Evolutionary conservation across 2,329 filamentous ascomycete genomes (phyloP), one percentile per base, ranked within the genome.

Genomic region (Fusarium multiceps): DNA sequence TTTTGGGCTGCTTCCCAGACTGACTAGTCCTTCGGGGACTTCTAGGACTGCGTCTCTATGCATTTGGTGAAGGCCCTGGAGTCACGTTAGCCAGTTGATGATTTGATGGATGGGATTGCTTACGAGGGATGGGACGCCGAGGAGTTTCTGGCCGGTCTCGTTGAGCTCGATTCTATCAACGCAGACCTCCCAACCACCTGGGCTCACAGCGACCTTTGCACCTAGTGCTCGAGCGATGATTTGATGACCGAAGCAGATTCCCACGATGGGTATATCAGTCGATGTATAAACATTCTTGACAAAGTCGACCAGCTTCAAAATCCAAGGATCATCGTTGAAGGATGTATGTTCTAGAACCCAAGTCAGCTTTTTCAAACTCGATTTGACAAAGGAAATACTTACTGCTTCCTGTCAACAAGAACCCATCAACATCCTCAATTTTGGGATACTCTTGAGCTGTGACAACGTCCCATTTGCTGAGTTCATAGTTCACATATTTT

Each of bases 171-270:
- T 75, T n/a, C 76, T 70, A 12, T 78, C 76, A 1, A 83, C 81
- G 1, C 81, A 80, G 4, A 83, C 62, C 57, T 84, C 82, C 82
- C 82, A 83, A 1, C 81, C 81, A 6, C 73, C 75, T 0, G 78
- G 77, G 34, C 75, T 80, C 21, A 79, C 73, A 2, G 74, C 79
- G 6, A 83, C 79, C 41, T 77, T 77, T 10, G 78, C 78, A 13
- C 77, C 78, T 1, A 84, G 71, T 1, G 82, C 81, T 6, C 82
- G 78, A 2, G 76, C 82, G 30, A 84, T 75, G 34, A 84, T 82
- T 55, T 84, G 82, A 53, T 84, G 82, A 2, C 82, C 82, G 58
- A 83, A 84, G 62, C 82, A 84, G n/a, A 84, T 80, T 0, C 83
- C 82, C 4, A 84, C 74, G 2, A 84, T 73, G 1, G 78, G 80